Evolutionary conservation across 768 basidiomycete genomes (phyloP), one percentile per base, ranked within the genome.

Genomic region (Tricholoma flavovirens): DNA sequence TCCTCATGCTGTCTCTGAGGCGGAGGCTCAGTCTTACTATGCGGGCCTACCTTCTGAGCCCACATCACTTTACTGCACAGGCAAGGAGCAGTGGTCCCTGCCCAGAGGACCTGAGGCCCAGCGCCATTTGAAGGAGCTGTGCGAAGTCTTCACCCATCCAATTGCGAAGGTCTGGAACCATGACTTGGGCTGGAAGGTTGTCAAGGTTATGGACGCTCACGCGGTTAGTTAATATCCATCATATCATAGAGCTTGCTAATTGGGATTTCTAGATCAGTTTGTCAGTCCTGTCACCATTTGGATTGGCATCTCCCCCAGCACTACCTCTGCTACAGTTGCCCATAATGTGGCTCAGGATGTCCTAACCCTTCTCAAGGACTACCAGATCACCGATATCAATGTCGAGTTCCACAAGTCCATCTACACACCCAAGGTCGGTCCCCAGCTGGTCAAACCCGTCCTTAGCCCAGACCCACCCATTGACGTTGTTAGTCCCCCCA

Each of bases 121-220:
- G 21, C 61, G 56, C 59, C 56, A 51, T 56, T 59, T 60, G 58
- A 73, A 71, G 63, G 71, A 73, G 65, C 56, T 68, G 38, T 52
- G 62, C 35, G 55, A 63, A 60, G 68, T 73, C 59, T 69, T 67
- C 61, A 60, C 17, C 51, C 71, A 73, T 64, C 68, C 65, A 14
- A 69, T 73, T 58, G 26, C 46, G 21, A 59, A 62, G 50, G 56
- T 68, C 55, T 74, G 72, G 73, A 57, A 67, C 62, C 29, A 66
- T 24, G 58, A 63, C 50, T 66, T 64, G 66, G 68, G 35, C 54
- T 63, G 61, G 60, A 65, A 62, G 63, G 70, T 68, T 66, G 63
- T 60, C n/a, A 36, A 53, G 3, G 38, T 66, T 53, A 54, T 69
- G 66, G 67, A 68, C 53, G 56, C 62, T 62, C 64, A 64, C 62